Base-by-base conservation (phyloP, 73 alveolate species). In the Paramecium octaurelia region DNA sequence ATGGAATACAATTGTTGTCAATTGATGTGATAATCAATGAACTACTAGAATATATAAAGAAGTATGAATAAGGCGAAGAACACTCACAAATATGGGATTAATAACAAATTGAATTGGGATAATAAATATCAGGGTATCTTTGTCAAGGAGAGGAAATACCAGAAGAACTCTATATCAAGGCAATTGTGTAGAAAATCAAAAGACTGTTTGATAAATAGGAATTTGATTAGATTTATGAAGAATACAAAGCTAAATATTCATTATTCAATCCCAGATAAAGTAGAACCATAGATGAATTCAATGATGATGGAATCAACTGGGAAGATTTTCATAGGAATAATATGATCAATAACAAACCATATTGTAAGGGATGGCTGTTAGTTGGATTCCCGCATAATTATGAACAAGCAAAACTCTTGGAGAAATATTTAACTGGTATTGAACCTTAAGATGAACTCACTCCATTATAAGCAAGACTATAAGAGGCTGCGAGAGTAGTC, bases 341-440 rank as follows among this genome's bases (percentile, higher is more conserved):
- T 77, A 77, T 77, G 90, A 34, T 77, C 20, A 77, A 77, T 44
- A 42, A 42, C 3, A 77, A 77, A 44, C 71, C 71, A 21, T 77
- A 69, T 70, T 69, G 90, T 44, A 92, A 92, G 58, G 99, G 99
- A 3, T 97, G 98, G 97, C 92, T 98, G 27, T 76, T 98, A 7
- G 97, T 95, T 18, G 99, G 97, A 85, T 98, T 96, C 94, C 99
- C 99, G 44, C 93, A 94, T 92, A 97, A 98, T 31, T 93, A 92
- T 57, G 96, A 96, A 27, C 96, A 98, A 92, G 98, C 98, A 16
- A 96, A 97, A 84, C 87, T 95, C 35, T 92, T 98, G 83, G 99
- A 98, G 93, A 93, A 93, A 68, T 95, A 94, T 29, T 89, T 98
- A 64, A 92, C 98, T 36, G 99, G 99, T 4, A 97, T 94, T 91